Evolutionary conservation across 495 filamentous ascomycete species (phyloP).

Genomic region (Terfezia claveryi): DNA sequence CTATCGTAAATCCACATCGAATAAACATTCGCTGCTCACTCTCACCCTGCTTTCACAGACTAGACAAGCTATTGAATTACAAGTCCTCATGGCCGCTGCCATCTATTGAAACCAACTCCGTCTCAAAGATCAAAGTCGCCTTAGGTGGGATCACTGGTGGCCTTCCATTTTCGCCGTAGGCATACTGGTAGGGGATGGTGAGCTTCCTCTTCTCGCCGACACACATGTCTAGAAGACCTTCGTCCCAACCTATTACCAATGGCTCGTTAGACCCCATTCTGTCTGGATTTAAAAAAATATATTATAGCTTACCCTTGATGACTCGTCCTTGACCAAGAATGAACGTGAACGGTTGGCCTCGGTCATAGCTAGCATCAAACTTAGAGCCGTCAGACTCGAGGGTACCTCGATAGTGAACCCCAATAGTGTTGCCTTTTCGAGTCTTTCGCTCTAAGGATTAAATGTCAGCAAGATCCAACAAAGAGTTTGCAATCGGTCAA

Average conservation of each 20-base stretch:
- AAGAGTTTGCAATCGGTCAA: no score
- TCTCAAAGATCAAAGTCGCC: conserved; percentile 47
- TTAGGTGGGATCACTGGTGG: conserved; percentile 13
- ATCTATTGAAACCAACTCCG: conserved; percentile 68
- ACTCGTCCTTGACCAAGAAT: conserved; percentile 57
- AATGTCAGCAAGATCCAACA: no score
- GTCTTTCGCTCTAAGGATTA: conserved; percentile 32
- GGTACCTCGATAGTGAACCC: conserved; percentile 73
- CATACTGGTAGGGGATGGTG: conserved; percentile 71
- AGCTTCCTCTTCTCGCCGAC: conserved; percentile 84
- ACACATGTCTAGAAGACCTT: conserved; percentile 86
- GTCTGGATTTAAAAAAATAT: not conserved
- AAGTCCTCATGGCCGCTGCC: conserved; percentile 41
- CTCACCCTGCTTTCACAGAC: not conserved
- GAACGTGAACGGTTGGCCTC: conserved; percentile 54
- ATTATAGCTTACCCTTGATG: conserved; percentile 44
- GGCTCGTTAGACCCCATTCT: no score
- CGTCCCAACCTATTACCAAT: conserved; percentile 39
- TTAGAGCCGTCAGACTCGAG: conserved; percentile 29
- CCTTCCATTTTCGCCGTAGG: conserved; percentile 38
- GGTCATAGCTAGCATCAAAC: conserved; percentile 46
- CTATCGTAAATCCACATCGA: not conserved
- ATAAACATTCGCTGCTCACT: not conserved
- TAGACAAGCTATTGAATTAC: conserved; percentile 20
- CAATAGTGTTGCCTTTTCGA: conserved; percentile 50